phyloP scores from a whole-genome alignment of 768 basidiomycete genomes.

The Gloeostereum incarnatum region DNA sequence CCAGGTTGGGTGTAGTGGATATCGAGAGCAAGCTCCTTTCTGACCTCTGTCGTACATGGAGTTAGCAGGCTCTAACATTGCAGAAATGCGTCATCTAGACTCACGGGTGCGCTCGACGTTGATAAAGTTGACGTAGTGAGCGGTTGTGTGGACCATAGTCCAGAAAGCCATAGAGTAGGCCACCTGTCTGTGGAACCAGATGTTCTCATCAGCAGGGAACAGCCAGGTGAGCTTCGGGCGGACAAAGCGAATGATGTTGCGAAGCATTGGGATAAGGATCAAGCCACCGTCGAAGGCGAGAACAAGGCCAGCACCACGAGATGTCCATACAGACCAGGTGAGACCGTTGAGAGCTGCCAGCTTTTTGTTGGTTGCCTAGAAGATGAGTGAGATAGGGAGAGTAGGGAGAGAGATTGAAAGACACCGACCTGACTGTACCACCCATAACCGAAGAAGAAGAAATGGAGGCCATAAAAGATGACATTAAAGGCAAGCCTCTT shows the following conservation, averaged over 20 bases:
- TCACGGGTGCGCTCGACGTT: slow-evolving; percentile 82
- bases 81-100: too few species aligned
- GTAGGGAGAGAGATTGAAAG: background rate
- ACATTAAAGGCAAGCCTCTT: slow-evolving; percentile 66
- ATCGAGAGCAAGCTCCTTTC: slow-evolving; percentile 63
- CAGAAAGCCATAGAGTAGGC: slow-evolving; percentile 94
- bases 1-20: slow-evolving; percentile 88
- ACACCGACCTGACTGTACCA: slow-evolving; percentile 72
- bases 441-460: slow-evolving; percentile 73
- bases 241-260: slow-evolving; percentile 78
- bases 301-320: slow-evolving; percentile 86
- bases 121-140: slow-evolving; percentile 91
- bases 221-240: slow-evolving; percentile 76
- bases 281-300: slow-evolving; percentile 82
- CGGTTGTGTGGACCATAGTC: slow-evolving; percentile 87
- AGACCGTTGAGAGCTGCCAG: slow-evolving; percentile 74
- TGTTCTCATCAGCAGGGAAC: slow-evolving; percentile 89
- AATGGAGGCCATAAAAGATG: slow-evolving; percentile 73
- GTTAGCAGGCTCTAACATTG: too few species aligned
- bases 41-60: slow-evolving; percentile 51
- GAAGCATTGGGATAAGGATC: slow-evolving; percentile 83
- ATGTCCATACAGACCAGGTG: slow-evolving; percentile 80
- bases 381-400: slow-evolving; percentile 3
- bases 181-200: slow-evolving; percentile 94
- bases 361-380: slow-evolving; percentile 46